Base-by-base conservation (phyloP, 192 early-diverging fungal genomes). In the Coemansia sp. region DNA sequence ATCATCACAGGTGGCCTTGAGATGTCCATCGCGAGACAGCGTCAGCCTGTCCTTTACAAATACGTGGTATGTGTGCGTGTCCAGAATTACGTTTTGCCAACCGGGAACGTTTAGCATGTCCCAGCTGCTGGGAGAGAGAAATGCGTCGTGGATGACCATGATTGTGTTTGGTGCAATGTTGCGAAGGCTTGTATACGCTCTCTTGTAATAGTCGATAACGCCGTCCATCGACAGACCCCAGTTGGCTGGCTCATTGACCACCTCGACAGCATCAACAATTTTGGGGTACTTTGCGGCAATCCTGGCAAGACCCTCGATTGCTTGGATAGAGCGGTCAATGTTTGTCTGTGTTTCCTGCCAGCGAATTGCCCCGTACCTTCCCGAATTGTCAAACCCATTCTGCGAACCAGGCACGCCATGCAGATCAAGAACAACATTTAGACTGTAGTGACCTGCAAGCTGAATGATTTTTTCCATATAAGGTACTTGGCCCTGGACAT, bases 371-470 rank as follows among this genome's bases (percentile, higher is more conserved):
- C 86, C 86, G 9, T 60, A 65, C 13, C 62, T 68, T 5, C 87
- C 87, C 12, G 83, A 85, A 64, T 88, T 86, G 64, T 85, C 86
- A 40, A 87, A 85, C 16, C 87, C 87, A 59, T 88, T 88, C 59
- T 88, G 87, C 44, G 87, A 88, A 11, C 87, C 87, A 6, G 87
- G 87, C 10, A 79, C 75, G 13, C 87, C 87, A 49, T 88, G 87
- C 18, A 88, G 64, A 56, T 88, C 87, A 15, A 88, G 72, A 12
- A 88, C 75, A 6, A 77, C 87, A 26, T 88, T 80, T 16, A 88
- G 63, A 1, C 67, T 57, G 56, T 87, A 68, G 57, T 84, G 84
- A 39, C 83, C 75, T 18, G 69, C 68, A 75, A 78, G 86, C 9
- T 67, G 63, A 13, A 88, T 65, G 4, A 81, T 61, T 23, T 63